Conservation (phyloP, 352 stramenopile species). For the Phytophthora kernoviae region DNA sequence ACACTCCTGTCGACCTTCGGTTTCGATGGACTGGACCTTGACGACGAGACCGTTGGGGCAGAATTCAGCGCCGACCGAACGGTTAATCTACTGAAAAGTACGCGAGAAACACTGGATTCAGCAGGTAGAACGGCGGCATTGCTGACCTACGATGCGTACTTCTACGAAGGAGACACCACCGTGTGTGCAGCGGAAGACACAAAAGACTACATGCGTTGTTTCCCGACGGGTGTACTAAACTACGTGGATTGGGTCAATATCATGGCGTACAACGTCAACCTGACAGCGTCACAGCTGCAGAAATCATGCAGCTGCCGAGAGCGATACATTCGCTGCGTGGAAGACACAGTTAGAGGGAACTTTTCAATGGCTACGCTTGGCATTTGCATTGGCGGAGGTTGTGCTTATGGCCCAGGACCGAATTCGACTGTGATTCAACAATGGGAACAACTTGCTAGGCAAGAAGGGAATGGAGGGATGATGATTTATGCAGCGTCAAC, state of each 20-base stretch:
- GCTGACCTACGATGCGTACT: constrained; percentile 79
- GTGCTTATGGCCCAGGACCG: constrained; percentile 69
- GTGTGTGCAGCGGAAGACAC: constrained; percentile 50
- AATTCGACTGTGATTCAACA: constrained; percentile 51
- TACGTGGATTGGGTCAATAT: constrained; percentile 84
- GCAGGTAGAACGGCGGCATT: constrained; percentile 36
- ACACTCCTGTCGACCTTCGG: constrained; percentile 62
- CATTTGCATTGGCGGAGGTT: constrained; percentile 53
- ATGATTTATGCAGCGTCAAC: constrained; percentile 76
- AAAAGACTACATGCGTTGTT: constrained; percentile 63
- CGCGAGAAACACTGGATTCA: constrained; percentile 44
- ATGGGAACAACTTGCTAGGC: constrained; percentile 53
- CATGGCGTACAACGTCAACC: constrained; percentile 84
- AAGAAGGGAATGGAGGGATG: constrained; percentile 55
- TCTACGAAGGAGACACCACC: constrained; percentile 60
- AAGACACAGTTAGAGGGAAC: constrained; percentile 42
- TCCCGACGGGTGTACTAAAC: constrained; percentile 49
- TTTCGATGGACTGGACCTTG: constrained; percentile 76
- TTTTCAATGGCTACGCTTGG: constrained; percentile 62
- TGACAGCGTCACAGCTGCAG: constrained; percentile 42
- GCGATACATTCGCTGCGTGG: constrained; percentile 66
- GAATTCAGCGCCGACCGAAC: constrained; percentile 60
- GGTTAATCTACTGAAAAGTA: constrained; percentile 52
- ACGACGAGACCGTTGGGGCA: constrained; percentile 72
- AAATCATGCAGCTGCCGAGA: constrained; percentile 51